These are phyloP conservation scores for Coemansia sp. DNA, from an alignment of 192 early-diverging fungal species.

Conservation along the genomic window DNA sequence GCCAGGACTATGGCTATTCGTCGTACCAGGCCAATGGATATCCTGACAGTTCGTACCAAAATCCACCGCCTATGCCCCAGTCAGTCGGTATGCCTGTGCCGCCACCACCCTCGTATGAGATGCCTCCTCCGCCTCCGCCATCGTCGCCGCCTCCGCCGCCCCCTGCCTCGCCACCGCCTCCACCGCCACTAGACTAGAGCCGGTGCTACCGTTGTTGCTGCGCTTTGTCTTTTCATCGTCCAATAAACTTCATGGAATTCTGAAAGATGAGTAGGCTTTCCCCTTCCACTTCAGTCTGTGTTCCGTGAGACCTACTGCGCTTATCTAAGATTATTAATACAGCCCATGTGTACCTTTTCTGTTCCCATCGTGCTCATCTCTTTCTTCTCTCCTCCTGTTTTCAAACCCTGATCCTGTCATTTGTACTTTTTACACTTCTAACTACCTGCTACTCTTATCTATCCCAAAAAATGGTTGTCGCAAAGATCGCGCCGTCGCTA, in stretches of 20 bases:
- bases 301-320: neutral
- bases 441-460: neutral
- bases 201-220: neutral
- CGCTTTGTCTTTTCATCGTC: neutral
- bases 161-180: slow-evolving; percentile 11
- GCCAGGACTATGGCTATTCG: slow-evolving; percentile 9
- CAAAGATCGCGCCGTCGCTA: slow-evolving; percentile 90
- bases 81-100: slow-evolving; percentile 8
- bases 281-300: neutral
- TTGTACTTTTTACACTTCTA: neutral
- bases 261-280: no score
- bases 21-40: slow-evolving; percentile 9
- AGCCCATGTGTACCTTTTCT: neutral
- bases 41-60: neutral
- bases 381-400: neutral
- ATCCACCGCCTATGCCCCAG: slow-evolving; percentile 2
- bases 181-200: slow-evolving; percentile 23
- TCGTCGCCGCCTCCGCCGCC: slow-evolving; percentile 14
- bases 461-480: slow-evolving; percentile 58
- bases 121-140: slow-evolving; percentile 8
- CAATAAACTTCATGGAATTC: neutral
- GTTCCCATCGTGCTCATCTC: neutral
- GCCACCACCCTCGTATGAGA: slow-evolving; percentile 14
- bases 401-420: neutral
- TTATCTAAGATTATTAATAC: neutral